These are phyloP conservation scores for Seminavis robusta DNA, from an alignment of 108 stramenopile species.

Conservation along the genomic window DNA sequence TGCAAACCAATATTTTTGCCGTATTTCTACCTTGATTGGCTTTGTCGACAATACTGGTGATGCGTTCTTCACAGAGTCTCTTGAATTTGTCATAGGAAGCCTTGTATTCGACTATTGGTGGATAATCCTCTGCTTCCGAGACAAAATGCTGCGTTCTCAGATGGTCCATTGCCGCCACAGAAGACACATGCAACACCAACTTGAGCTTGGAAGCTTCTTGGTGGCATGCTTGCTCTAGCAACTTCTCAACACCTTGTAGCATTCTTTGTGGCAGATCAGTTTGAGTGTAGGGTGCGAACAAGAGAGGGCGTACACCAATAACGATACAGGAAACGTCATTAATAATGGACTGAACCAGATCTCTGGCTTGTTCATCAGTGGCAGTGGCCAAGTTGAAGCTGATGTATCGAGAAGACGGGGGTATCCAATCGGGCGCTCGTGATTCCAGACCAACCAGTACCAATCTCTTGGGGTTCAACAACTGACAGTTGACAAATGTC, in stretches of 20 bases:
- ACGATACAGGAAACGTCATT: conserved; percentile 4
- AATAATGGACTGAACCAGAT: neutral
- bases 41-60: neutral
- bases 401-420: neutral
- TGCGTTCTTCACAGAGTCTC: conserved; percentile 13
- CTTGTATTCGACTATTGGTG: neutral
- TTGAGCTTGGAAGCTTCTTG: neutral
- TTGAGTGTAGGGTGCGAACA: conserved; percentile 6
- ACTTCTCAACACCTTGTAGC: conserved; percentile 10
- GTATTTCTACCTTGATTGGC: neutral
- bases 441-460: conserved; percentile 13
- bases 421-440: conserved; percentile 12
- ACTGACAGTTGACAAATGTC: conserved; percentile 11
- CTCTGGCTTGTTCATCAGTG: neutral
- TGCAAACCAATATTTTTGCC: neutral
- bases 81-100: conserved; percentile 30
- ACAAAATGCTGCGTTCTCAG: conserved; percentile 3
- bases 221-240: conserved; percentile 3
- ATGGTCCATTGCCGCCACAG: conserved; percentile 26
- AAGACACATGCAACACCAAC: conserved; percentile 18
- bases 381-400: conserved; percentile 3
- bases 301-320: conserved; percentile 12
- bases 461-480: neutral
- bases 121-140: conserved; percentile 6
- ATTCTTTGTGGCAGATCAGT: conserved; percentile 8